Percentiles rank a stretch among this genome's conserved stretches.
Conservation (phyloP, 495 filamentous ascomycete genomes). For the Xylaria palmicola region DNA sequence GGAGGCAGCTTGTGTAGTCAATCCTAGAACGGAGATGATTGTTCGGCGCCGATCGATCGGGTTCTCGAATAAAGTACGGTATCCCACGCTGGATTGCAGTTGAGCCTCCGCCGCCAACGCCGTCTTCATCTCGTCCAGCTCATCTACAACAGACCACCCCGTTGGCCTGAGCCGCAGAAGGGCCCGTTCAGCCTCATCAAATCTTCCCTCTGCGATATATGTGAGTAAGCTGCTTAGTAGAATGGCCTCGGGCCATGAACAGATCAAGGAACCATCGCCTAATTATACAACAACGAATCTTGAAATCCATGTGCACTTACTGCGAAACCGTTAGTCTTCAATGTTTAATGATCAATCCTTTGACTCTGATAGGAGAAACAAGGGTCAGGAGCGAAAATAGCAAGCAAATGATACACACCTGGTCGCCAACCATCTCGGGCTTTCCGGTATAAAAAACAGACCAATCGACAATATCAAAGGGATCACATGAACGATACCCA, state of each 20-base stretch:
- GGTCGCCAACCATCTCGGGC: slow-evolving; percentile 60
- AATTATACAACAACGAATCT: neutral
- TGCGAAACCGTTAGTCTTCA: neutral
- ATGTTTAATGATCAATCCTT: too few species aligned
- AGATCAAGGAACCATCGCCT: too few species aligned
- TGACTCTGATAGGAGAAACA: neutral
- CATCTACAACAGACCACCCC: slow-evolving; percentile 42
- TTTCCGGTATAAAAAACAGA: slow-evolving; percentile 62
- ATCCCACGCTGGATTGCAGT: slow-evolving; percentile 39
- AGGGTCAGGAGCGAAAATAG: neutral
- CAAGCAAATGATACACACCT: neutral
- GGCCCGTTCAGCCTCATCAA: slow-evolving; percentile 49
- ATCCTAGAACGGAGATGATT: slow-evolving; percentile 46
- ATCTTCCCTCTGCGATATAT: slow-evolving; percentile 33
- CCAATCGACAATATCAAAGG: slow-evolving; percentile 51
- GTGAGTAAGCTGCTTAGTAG: neutral
- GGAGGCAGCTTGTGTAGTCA: slow-evolving; percentile 57
- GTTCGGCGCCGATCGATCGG: slow-evolving; percentile 55
- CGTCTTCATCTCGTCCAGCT: slow-evolving; percentile 54
- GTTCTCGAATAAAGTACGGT: slow-evolving; percentile 55
- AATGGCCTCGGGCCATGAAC: too few species aligned
- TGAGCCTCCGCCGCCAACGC: slow-evolving; percentile 51
- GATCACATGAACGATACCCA: slow-evolving; percentile 59
- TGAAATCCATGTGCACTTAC: neutral
- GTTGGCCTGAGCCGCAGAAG: slow-evolving; percentile 47